These are phyloP conservation scores for Osmozyma mogii DNA, from an alignment of 805 yeast genomes.

Conservation along the genomic window DNA sequence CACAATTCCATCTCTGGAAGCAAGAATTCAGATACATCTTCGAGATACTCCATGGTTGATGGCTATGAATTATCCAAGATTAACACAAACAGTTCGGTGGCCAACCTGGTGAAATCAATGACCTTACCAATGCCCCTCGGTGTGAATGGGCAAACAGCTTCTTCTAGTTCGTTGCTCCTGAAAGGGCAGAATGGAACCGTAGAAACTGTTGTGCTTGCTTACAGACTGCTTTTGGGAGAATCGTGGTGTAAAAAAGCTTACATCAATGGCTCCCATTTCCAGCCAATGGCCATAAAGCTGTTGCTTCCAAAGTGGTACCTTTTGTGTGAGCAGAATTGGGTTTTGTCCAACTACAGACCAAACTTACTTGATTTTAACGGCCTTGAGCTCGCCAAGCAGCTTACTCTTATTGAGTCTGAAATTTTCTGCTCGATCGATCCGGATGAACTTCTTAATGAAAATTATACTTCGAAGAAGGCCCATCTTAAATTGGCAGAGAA, in stretches of 20 bases:
- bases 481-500: constrained; percentile 55
- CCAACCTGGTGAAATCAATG: constrained; percentile 33
- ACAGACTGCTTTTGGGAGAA: constrained; percentile 43
- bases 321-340: constrained; percentile 52
- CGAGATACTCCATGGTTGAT: constrained; percentile 44
- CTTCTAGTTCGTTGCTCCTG: constrained; percentile 31
- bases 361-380: constrained; percentile 55
- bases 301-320: constrained; percentile 42
- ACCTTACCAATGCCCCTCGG: constrained; percentile 36
- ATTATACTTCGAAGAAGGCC: constrained; percentile 52
- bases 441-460: constrained; percentile 59
- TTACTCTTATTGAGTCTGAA: constrained; percentile 63
- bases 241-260: constrained; percentile 37
- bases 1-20: constrained; percentile 22
- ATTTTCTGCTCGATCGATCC: constrained; percentile 58
- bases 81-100: constrained; percentile 39
- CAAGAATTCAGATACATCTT: constrained; percentile 16
- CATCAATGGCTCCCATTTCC: constrained; percentile 22
- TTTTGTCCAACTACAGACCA: constrained; percentile 43
- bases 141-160: constrained; percentile 34
- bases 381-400: constrained; percentile 67
- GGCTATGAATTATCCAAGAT: constrained; percentile 49
- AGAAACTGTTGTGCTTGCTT: constrained; percentile 44
- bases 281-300: constrained; percentile 6
- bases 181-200: constrained; percentile 33